Conservation (phyloP, 192 early-diverging fungal species). For the Diversispora epigaea region DNA sequence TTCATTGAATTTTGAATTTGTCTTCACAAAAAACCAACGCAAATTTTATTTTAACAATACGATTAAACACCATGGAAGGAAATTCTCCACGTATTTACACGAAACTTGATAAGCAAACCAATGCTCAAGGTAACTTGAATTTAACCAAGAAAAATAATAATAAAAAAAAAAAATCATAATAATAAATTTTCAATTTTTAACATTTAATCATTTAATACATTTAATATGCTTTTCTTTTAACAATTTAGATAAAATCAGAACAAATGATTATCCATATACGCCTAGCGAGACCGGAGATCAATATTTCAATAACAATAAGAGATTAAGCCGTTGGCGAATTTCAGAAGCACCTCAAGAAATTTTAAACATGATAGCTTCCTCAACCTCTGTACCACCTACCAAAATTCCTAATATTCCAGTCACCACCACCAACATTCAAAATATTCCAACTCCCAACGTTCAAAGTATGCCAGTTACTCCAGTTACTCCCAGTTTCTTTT, state of each 20-base stretch:
- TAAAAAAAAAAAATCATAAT: background rate
- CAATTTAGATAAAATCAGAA: background rate
- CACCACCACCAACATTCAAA: background rate
- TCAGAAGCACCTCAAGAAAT: constrained; percentile 4
- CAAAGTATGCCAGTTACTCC: too few relatives aligned
- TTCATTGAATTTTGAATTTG: background rate
- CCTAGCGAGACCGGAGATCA: background rate
- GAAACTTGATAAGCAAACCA: too few relatives aligned
- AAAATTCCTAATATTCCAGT: background rate
- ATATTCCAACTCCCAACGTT: background rate
- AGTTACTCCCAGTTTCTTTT: too few relatives aligned
- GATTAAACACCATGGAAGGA: too few relatives aligned
- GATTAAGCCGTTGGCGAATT: constrained; percentile 8
- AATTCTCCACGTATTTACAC: too few relatives aligned
- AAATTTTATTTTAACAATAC: too few relatives aligned
- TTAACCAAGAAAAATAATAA: background rate
- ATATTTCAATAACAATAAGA: background rate
- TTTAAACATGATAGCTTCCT: background rate
- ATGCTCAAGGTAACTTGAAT: background rate
- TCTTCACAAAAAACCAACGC: background rate
- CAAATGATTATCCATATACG: background rate
- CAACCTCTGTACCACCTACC: background rate
- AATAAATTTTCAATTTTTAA: background rate
- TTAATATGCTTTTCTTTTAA: background rate
- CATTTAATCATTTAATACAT: background rate